Conservation (phyloP, 805 yeast species). For the Nakazawaea anatomiae region DNA sequence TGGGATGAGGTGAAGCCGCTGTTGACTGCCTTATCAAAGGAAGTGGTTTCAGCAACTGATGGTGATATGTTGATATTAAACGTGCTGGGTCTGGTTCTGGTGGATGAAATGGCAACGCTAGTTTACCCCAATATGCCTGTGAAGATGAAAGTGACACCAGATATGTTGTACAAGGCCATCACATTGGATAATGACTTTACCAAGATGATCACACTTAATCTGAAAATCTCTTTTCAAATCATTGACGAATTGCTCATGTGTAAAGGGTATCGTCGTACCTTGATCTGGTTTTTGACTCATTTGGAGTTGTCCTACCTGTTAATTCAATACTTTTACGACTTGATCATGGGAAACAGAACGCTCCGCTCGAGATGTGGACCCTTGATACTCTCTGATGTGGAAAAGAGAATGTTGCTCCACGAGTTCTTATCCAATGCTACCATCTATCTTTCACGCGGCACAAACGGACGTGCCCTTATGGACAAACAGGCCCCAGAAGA, state of each 20-base stretch:
- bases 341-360: constrained; percentile 55
- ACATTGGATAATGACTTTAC: constrained; percentile 42
- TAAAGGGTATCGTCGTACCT: constrained; percentile 52
- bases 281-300: constrained; percentile 67
- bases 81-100: constrained; percentile 22
- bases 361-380: constrained; percentile 54
- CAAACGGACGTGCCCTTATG: constrained; percentile 12
- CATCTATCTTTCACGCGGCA: constrained; percentile 32
- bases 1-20: constrained; percentile 19
- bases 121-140: too few species aligned
- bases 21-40: constrained; percentile 21
- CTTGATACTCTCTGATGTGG: constrained; percentile 49
- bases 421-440: constrained; percentile 59
- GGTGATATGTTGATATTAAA: constrained; percentile 40
- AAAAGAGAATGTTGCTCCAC: constrained; percentile 61
- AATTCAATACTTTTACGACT: constrained; percentile 59
- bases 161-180: constrained; percentile 42
- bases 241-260: constrained; percentile 72
- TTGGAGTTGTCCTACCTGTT: constrained; percentile 47
- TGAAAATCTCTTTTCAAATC: constrained; percentile 45
- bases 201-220: constrained; percentile 44
- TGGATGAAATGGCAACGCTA: too few species aligned
- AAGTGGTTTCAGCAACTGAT: constrained; percentile 18
- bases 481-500: neutral
- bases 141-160: constrained; percentile 34